phyloP scores from a whole-genome alignment of 805 yeast species.

The Candida anglica region DNA sequence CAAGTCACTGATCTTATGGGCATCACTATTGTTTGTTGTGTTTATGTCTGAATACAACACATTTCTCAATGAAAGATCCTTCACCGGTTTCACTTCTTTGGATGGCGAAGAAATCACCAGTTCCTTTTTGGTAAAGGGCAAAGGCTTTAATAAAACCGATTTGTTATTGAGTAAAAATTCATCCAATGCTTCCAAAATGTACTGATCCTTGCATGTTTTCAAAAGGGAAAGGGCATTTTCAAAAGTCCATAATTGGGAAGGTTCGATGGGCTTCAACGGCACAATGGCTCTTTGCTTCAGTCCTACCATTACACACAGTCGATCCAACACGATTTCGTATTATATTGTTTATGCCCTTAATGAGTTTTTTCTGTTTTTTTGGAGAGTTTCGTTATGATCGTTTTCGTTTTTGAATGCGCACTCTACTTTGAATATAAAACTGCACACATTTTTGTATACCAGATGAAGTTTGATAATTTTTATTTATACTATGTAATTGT shows the following conservation, averaged over 20 bases:
- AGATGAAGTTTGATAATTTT: too few species aligned
- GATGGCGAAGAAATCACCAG: neutral
- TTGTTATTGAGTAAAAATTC: conserved; percentile 34
- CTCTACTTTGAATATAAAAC: too few species aligned
- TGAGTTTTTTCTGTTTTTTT: neutral
- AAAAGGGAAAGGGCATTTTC: conserved; percentile 32
- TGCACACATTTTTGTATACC: too few species aligned
- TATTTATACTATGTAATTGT: too few species aligned
- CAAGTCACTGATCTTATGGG: conserved; percentile 34
- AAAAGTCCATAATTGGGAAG: conserved; percentile 38
- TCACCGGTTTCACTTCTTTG: conserved; percentile 7
- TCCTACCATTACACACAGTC: conserved; percentile 1
- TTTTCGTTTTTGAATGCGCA: too few species aligned
- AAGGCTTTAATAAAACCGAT: conserved; percentile 24
- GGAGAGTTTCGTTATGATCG: neutral
- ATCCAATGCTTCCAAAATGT: conserved; percentile 32
- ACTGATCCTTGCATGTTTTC: conserved; percentile 24
- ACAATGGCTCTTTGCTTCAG: conserved; percentile 2
- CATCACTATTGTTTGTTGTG: conserved; percentile 30
- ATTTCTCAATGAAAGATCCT: conserved; percentile 38
- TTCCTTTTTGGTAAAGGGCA: conserved; percentile 21
- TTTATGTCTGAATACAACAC: conserved; percentile 32
- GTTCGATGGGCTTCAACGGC: conserved; percentile 26
- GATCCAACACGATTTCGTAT: neutral
- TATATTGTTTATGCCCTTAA: neutral